A percentile compares a stretch with the other conserved stretches of the same genome.
Evolutionary conservation across 208 protist genomes (phyloP).

Genomic region (Acanthamoeba culbertsoni): DNA sequence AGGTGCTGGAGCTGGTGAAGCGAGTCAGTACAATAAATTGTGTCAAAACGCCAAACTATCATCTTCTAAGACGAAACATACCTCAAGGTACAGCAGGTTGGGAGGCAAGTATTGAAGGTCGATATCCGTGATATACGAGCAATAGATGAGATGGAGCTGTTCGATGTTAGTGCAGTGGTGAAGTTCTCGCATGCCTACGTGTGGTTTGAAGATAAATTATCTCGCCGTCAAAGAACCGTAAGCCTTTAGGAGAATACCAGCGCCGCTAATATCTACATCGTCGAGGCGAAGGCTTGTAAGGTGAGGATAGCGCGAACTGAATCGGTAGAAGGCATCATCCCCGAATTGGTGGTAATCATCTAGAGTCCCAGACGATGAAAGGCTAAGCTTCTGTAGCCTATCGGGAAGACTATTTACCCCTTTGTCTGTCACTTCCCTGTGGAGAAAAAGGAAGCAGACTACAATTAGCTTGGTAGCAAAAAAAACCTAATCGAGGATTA

Average conservation of each 20-base stretch:
- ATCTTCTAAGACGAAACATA: neutral
- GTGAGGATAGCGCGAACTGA: neutral
- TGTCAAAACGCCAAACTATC: too few relatives aligned
- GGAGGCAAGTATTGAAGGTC: neutral
- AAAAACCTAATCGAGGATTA: neutral
- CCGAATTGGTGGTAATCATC: slow-evolving; percentile 33
- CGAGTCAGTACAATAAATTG: neutral
- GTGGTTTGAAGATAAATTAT: too few relatives aligned
- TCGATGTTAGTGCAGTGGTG: neutral
- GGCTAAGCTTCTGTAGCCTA: neutral
- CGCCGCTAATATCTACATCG: neutral
- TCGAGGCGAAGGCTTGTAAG: neutral
- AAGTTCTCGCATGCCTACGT: neutral
- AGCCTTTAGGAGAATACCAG: neutral
- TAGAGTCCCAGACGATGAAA: slow-evolving; percentile 2
- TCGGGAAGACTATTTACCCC: neutral
- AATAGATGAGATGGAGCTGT: slow-evolving; percentile 1
- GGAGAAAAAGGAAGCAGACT: neutral
- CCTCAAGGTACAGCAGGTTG: neutral
- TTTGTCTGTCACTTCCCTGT: slow-evolving; percentile 21
- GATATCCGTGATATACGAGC: neutral
- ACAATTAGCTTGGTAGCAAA: neutral
- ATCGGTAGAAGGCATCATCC: neutral
- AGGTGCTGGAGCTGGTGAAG: neutral
- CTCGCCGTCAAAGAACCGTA: neutral